Base-by-base conservation (phyloP, 2,329 filamentous ascomycete species). In the Helotiales sp. region DNA sequence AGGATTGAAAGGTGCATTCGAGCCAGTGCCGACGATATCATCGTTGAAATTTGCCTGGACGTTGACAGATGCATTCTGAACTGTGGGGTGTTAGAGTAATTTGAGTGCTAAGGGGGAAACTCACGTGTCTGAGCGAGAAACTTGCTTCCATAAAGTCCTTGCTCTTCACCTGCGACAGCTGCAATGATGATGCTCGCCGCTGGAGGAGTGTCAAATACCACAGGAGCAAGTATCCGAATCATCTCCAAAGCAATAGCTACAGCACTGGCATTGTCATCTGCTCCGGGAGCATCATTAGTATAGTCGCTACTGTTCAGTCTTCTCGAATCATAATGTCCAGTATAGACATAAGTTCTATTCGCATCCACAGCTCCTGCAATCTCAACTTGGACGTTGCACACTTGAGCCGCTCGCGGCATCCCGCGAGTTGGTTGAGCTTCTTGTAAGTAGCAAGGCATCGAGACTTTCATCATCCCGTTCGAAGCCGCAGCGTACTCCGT, bases 131-230 rank as follows among this genome's bases (percentile, higher is more conserved):
- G 75, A 2, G 82, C 81, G 3, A 84, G 72, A 69, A 79, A 78
- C 3, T 73, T 71, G 10, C 80, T 72, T 2, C 82, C 82, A 58
- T 80, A 80, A 2, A 84, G 74, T 3, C 72, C 74, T 70, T 84
- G 81, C 62, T 84, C 82, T 67, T 85, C 82, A n/a, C 80, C 82
- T 1, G 82, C 79, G 1, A 82, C 79, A 5, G 81, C 80, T 2
- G 75, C 80, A 54, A 84, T 81, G 47, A 82, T 77, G 62, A 84
- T 79, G 2, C 79, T 83, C 0, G 80, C 76, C 55, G 73, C 74
- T 1, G 78, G 81, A 44, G 73, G 66, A 6, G 71, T 73, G 54
- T 73, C 77, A 1, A 81, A 75, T 48, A 81, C 72, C 42, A 83
- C 71, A 8, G 81, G 75, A 2, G 81, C 80, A 50, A 84, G 74